Base-by-base conservation (phyloP, 2,329 filamentous ascomycete genomes). In the Aspergillus costaricaensis region DNA sequence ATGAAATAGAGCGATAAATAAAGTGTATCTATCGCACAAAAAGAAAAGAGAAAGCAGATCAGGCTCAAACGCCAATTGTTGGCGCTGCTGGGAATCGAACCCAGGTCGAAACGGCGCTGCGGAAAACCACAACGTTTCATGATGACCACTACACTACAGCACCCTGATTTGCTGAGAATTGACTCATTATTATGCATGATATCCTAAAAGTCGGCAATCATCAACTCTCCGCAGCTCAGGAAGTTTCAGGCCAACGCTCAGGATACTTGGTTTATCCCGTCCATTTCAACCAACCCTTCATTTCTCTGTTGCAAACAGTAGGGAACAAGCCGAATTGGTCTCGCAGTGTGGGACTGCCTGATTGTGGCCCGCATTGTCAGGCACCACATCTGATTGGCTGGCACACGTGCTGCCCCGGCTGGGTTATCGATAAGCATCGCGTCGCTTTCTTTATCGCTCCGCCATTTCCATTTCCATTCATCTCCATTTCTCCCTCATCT, bases 61-160 rank as follows among this genome's bases (percentile, higher is more conserved):
- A 65, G 61, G 61, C 41, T 61, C 55, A 49, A 55, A 53, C 58
- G 55, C 57, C 51, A 56, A 44, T 25, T 14, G 30, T 36, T 66
- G 66, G 66, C 65, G 65, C 66, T 58, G 63, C 66, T 67, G 64
- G 61, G 64, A 66, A 65, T 66, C 64, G 66, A 67, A 67, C 62
- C 66, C 64, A 66, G 64, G 62, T 66, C 64, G 61, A 62, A 57
- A 61, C 64, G 65, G 65, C 57, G 49, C 48, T 62, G 57, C 43
- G 59, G 59, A 41, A 27, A 62, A 62, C 59, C 65, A 68, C 64
- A 67, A 67, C 63, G 65, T 59, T 51, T 54, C 62, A 63, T 67
- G 62, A 66, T 67, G 43, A 67, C 62, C 66, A 67, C 63, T 67
- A 67, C 60, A 68, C 66, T 66, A 68, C 65, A 58, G 66, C 66